phyloP scores from a whole-genome alignment of 2,329 filamentous ascomycete genomes.

The Colletotrichum horii region DNA sequence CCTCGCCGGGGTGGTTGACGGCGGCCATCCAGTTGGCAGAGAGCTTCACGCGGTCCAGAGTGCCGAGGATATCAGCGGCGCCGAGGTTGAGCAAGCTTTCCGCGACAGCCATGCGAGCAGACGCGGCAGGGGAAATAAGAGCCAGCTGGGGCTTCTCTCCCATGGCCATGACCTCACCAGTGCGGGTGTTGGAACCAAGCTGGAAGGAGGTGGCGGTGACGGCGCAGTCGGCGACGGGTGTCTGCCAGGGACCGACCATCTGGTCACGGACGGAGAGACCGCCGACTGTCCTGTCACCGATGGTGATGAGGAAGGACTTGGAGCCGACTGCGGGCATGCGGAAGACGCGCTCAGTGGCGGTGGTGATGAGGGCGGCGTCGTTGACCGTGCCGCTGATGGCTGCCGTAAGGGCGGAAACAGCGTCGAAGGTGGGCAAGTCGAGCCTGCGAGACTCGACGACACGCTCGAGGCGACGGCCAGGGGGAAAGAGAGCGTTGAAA shows the following conservation, averaged over 20 bases:
- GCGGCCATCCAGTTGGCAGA: constrained; percentile 99
- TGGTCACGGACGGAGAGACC: constrained; percentile 89
- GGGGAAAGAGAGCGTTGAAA: constrained; percentile 87
- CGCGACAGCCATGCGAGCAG: constrained; percentile 93
- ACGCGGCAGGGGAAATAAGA: constrained; percentile 86
- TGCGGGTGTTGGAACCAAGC: constrained; percentile 67
- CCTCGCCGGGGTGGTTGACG: constrained; percentile 91
- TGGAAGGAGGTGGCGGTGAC: constrained; percentile 86
- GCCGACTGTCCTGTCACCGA: constrained; percentile 90
- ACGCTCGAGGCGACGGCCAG: constrained; percentile 80
- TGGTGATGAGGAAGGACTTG: constrained; percentile 96
- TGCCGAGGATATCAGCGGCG: constrained; percentile 73
- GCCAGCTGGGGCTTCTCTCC: constrained; percentile 90
- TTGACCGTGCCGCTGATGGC: constrained; percentile 60
- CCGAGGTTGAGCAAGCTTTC: constrained; percentile 94
- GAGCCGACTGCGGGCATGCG: constrained; percentile 90
- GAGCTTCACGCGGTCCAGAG: constrained; percentile 80
- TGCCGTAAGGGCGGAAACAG: constrained; percentile 66
- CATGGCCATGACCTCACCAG: constrained; percentile 97
- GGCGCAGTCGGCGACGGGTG: constrained; percentile 90
- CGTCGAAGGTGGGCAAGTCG: constrained; percentile 75
- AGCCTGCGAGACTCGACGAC: constrained; percentile 74
- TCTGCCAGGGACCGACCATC: constrained; percentile 96
- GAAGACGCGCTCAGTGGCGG: constrained; percentile 83
- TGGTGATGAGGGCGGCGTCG: constrained; percentile 56